Conservation (phyloP, 768 basidiomycete genomes). For the Zangia roseola region DNA sequence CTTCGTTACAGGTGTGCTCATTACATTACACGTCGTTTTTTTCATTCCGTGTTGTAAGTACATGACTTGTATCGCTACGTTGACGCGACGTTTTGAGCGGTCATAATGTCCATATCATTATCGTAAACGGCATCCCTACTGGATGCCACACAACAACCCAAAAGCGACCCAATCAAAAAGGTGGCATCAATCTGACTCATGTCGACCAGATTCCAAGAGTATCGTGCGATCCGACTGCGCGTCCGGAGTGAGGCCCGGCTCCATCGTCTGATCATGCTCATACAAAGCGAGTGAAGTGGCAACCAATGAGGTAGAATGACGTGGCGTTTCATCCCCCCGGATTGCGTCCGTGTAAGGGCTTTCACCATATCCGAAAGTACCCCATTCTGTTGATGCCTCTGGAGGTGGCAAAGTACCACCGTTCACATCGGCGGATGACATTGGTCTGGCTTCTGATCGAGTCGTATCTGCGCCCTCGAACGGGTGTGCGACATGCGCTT, state of each 20-base stretch:
- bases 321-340: conserved; percentile 47
- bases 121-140: conserved; percentile 1
- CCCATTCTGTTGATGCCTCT: conserved; percentile 33
- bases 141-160: conserved; percentile 6
- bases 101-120: conserved; percentile 14
- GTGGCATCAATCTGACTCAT: conserved; percentile 10
- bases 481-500: conserved; percentile 42
- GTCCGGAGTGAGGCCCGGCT: conserved; percentile 16
- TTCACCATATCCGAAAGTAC: conserved; percentile 40
- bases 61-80: conserved; percentile 1
- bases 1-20: not conserved
- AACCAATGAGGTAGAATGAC: conserved; percentile 35
- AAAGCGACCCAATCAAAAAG: conserved; percentile 6
- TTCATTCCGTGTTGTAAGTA: not conserved
- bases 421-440: conserved; percentile 31
- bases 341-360: conserved; percentile 32
- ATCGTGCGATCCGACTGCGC: conserved; percentile 29
- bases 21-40: conserved; percentile 1
- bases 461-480: conserved; percentile 20
- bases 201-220: conserved; percentile 20
- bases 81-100: not conserved
- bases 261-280: conserved; percentile 22
- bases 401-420: conserved; percentile 19
- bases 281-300: conserved; percentile 22
- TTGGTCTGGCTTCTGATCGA: conserved; percentile 20